Percentiles rank a stretch among this genome's conserved stretches.
Evolutionary conservation across 2,329 filamentous ascomycete species (phyloP).

Genomic region (Chaetomiaceae sp.): DNA sequence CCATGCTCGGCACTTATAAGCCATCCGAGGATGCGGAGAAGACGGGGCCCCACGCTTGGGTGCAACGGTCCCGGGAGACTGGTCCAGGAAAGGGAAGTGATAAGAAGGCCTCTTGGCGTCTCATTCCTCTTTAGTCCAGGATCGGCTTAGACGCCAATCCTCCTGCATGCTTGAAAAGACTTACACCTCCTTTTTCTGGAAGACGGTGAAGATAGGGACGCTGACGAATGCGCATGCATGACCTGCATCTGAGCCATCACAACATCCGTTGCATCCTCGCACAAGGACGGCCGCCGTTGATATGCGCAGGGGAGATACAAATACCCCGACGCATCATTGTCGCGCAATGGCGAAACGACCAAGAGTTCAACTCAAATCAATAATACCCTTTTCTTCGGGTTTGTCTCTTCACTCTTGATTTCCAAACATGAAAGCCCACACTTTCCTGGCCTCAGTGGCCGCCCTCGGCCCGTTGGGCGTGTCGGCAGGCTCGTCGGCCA

Average conservation of each 20-base stretch:
- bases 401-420: neutral
- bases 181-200: neutral
- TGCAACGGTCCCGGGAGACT: neutral
- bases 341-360: no score
- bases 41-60: neutral
- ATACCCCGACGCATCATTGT: neutral
- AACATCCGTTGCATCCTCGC: no score
- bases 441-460: neutral
- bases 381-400: neutral
- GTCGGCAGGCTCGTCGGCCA: neutral
- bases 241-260: neutral
- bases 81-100: conserved; percentile 7
- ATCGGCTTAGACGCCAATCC: neutral
- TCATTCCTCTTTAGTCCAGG: neutral
- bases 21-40: neutral
- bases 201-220: neutral
- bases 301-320: no score
- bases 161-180: neutral
- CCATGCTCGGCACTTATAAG: neutral
- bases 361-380: no score
- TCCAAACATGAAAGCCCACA: neutral
- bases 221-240: neutral
- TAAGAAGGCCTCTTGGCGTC: neutral
- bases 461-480: neutral
- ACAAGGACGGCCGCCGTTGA: neutral